Conservation (phyloP, 2,329 filamentous ascomycete genomes). For the Chaetomium sp. region DNA sequence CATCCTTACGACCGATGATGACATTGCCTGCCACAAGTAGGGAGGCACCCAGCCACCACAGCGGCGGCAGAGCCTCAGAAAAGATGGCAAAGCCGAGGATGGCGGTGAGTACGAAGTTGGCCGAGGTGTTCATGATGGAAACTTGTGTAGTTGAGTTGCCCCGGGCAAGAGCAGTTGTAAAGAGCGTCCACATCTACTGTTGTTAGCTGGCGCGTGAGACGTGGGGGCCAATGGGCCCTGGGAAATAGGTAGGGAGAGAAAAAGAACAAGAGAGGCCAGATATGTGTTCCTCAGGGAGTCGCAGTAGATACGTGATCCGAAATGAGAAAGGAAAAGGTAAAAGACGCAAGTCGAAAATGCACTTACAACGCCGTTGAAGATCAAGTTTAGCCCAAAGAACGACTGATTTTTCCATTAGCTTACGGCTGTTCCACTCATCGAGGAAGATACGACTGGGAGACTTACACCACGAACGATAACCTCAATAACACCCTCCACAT, state of each 20-base stretch:
- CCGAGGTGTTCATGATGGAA: conserved; percentile 73
- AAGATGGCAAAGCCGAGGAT: conserved; percentile 65
- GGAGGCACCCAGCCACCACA: conserved; percentile 71
- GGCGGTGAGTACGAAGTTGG: conserved; percentile 75
- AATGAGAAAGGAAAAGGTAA: not conserved
- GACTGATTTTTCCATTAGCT: conserved; percentile 36
- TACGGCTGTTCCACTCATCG: not conserved
- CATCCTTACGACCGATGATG: conserved; percentile 66
- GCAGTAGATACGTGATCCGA: not conserved
- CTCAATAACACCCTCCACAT: conserved; percentile 40
- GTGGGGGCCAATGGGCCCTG: no score
- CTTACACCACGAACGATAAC: conserved; percentile 44
- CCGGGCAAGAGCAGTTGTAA: conserved; percentile 68
- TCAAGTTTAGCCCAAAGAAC: conserved; percentile 69
- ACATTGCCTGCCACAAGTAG: conserved; percentile 71
- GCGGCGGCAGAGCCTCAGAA: conserved; percentile 59
- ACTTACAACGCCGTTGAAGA: conserved; percentile 64
- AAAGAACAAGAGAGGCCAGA: no score
- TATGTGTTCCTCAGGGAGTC: no score
- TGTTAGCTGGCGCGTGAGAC: not conserved
- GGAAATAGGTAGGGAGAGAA: no score
- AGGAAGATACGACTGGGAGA: conserved; percentile 1
- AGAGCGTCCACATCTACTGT: conserved; percentile 70
- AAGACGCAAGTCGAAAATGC: not conserved
- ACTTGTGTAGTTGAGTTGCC: conserved; percentile 73